A percentile compares a stretch with the other conserved stretches of the same genome.
These are phyloP conservation scores for Ephemerocybe angulata DNA, from an alignment of 768 basidiomycete genomes.

Conservation along the genomic window DNA sequence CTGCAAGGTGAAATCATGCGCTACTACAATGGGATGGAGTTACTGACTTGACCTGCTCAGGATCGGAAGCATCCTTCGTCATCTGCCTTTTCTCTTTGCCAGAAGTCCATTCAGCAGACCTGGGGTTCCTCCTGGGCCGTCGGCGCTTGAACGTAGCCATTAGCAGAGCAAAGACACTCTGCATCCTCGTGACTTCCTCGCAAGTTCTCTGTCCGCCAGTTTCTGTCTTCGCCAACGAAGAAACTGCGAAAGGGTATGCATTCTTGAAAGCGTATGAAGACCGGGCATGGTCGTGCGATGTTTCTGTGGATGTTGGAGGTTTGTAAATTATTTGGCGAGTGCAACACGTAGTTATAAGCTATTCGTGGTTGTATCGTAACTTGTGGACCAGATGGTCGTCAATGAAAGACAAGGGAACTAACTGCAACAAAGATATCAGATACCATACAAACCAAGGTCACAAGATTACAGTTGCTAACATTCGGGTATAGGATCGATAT, in stretches of 20 bases:
- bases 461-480: too few relatives aligned
- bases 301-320: constrained; percentile 35
- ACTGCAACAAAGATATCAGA: too few relatives aligned
- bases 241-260: constrained; percentile 43
- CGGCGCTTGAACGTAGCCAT: constrained; percentile 51
- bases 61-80: constrained; percentile 51
- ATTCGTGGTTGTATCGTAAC: too few relatives aligned
- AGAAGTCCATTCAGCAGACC: constrained; percentile 30
- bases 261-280: constrained; percentile 49
- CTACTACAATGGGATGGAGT: neutral
- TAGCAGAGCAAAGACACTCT: constrained; percentile 49
- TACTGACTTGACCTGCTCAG: constrained; percentile 19
- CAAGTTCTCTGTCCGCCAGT: constrained; percentile 44
- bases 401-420: too few relatives aligned
- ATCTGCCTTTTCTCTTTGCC: constrained; percentile 51
- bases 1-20: constrained; percentile 36
- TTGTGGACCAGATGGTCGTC: too few relatives aligned
- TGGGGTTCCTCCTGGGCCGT: constrained; percentile 44
- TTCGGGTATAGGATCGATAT: too few relatives aligned
- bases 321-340: constrained; percentile 11
- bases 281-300: constrained; percentile 42
- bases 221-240: constrained; percentile 40
- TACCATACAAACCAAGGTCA: too few relatives aligned
- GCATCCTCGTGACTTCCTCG: constrained; percentile 42
- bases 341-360: too few relatives aligned